These are phyloP conservation scores for Lizonia empirigonia DNA, from an alignment of 2,329 filamentous ascomycete species.

Conservation along the genomic window DNA sequence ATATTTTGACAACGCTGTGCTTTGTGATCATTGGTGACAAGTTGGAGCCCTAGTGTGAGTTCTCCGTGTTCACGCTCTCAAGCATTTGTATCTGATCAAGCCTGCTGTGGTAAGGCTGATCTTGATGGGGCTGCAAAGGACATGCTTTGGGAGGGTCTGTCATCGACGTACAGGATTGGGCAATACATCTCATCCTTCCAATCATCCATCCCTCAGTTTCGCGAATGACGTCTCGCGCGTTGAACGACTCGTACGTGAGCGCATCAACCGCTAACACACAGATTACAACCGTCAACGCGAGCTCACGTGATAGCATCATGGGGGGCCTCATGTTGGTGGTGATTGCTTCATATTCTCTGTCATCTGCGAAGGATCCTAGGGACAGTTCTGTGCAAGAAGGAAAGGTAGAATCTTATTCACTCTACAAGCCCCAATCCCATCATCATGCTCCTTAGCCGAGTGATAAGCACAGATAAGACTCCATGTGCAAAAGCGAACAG, in stretches of 20 bases:
- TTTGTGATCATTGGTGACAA: neutral
- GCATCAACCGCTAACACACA: no score
- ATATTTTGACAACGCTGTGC: neutral
- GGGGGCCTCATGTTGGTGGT: slow-evolving; percentile 9
- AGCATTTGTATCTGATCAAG: no score
- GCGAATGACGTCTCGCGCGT: no score
- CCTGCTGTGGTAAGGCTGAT: no score
- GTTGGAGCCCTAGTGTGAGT: no score
- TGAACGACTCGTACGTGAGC: no score
- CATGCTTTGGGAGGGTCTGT: no score
- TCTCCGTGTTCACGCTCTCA: no score
- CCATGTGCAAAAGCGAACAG: slow-evolving; percentile 36
- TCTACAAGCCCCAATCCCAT: slow-evolving; percentile 40
- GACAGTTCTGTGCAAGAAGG: slow-evolving; percentile 27
- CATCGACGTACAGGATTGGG: no score
- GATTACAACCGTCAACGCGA: neutral
- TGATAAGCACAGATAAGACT: slow-evolving; percentile 36
- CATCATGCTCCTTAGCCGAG: slow-evolving; percentile 32
- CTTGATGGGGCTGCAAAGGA: no score
- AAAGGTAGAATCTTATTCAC: slow-evolving; percentile 44
- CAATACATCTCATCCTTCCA: no score
- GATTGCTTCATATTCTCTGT: slow-evolving; percentile 19
- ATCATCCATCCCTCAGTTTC: no score
- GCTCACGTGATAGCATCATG: neutral
- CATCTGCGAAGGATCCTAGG: slow-evolving; percentile 13